Base-by-base conservation (phyloP, 2,329 filamentous ascomycete genomes). In the Fusarium piperis region DNA sequence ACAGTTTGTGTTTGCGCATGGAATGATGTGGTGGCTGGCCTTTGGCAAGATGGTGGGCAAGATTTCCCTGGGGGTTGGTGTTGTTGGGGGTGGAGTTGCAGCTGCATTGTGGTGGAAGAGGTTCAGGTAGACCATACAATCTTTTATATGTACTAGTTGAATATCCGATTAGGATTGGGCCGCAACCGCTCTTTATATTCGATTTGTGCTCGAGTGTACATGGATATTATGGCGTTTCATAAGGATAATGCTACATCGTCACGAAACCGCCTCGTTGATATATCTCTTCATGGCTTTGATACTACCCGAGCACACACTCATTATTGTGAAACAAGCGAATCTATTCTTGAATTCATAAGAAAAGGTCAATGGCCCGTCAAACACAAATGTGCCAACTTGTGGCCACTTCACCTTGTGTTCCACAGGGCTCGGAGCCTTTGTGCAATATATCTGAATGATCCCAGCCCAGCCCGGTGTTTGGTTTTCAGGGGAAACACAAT, bases 1-100 rank as follows among this genome's bases (percentile, higher is more conserved):
- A 6, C 59, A 70, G 10, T 74, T 70, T 39, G 30, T 72, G 6
- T 51, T 72, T 48, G 62, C 35, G 0, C 65, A 72, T 20, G 53
- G 63, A 2, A 36, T 74, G 28, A 72, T 74, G 51, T 74, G 68
- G 71, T 74, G 68, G 71, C 28, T 74, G 16, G 53, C 52, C 3
- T 74, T 74, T 62, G 62, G 62, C 0, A 74, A 67, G 28, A 74
- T 72, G 58, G 32, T 67, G 1, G 68, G 65, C 3, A 73, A 73
- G 12, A 64, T 57, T 20, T 52, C 55, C 0, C 56, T 67, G 8
- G 51, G 39, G 11, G 36, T 53, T 48, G 62, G 56, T 15, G 30
- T 74, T 9, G 55, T 59, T 6, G 68, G 58, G 10, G 32, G 67
- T 2, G 41, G 67, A 6, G 67, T 69, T 6, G 70, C 62, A 9